These are phyloP conservation scores for Hypoxylon sp. DNA, from an alignment of 2,329 filamentous ascomycete species.

Conservation along the genomic window DNA sequence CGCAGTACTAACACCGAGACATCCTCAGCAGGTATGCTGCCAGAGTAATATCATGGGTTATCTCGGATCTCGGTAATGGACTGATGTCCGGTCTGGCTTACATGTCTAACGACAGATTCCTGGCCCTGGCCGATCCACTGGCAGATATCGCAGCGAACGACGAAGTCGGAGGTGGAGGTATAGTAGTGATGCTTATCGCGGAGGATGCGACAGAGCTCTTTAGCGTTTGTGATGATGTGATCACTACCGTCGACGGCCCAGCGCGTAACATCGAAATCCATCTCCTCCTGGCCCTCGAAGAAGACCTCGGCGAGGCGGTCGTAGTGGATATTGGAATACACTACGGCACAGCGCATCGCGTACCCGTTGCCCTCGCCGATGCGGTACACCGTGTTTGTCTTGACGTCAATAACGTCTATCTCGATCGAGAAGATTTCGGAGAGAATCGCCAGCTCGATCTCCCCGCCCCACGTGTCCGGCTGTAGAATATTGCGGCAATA, in stretches of 20 bases:
- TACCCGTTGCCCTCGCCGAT: conserved; percentile 78
- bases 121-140: conserved; percentile 76
- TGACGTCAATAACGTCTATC: conserved; percentile 86
- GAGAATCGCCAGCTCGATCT: conserved; percentile 88
- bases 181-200: conserved; percentile 80
- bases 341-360: conserved; percentile 76
- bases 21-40: background rate
- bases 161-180: conserved; percentile 86
- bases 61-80: conserved; percentile 64
- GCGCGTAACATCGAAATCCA: conserved; percentile 77
- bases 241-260: conserved; percentile 64
- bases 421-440: conserved; percentile 87
- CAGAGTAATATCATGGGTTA: background rate
- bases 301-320: conserved; percentile 85
- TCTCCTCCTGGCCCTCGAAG: conserved; percentile 66
- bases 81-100: conserved; percentile 67
- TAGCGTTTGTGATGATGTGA: conserved; percentile 78
- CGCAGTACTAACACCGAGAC: background rate
- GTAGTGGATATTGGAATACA: conserved; percentile 95
- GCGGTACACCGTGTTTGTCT: conserved; percentile 59
- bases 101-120: conserved; percentile 70
- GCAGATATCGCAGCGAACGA: conserved; percentile 80
- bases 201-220: conserved; percentile 73
- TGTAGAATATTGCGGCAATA: conserved; percentile 87
- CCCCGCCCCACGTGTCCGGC: conserved; percentile 88